phyloP scores from a whole-genome alignment of 805 yeast genomes.

The Pichia nakasei region DNA sequence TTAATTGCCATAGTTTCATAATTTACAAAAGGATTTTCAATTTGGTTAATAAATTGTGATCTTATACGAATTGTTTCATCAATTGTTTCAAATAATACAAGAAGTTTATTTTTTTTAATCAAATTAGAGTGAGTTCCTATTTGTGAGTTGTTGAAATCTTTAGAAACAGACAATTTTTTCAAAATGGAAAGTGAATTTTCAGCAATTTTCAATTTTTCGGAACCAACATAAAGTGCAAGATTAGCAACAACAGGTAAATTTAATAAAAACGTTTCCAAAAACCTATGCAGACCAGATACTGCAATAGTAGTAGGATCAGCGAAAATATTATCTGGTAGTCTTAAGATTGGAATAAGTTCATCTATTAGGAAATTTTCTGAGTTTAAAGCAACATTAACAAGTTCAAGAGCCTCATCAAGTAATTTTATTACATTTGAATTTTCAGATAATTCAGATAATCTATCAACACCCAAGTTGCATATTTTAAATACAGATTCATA shows the following conservation, averaged over 20 bases:
- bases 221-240: conserved; percentile 66
- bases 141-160: conserved; percentile 32
- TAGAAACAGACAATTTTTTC: conserved; percentile 32
- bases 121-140: conserved; percentile 6
- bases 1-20: conserved; percentile 40
- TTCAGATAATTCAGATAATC: conserved; percentile 31
- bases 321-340: conserved; percentile 30
- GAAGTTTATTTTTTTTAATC: conserved; percentile 45
- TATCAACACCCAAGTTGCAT: conserved; percentile 52
- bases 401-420: conserved; percentile 33
- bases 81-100: conserved; percentile 64
- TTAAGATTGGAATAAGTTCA: conserved; percentile 42
- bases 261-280: conserved; percentile 63
- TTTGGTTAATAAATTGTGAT: conserved; percentile 61
- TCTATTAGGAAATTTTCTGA: conserved; percentile 55
- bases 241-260: conserved; percentile 67
- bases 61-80: conserved; percentile 73
- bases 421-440: conserved; percentile 28
- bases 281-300: conserved; percentile 48
- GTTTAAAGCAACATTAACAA: conserved; percentile 38
- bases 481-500: conserved; percentile 49
- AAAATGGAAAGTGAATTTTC: conserved; percentile 45
- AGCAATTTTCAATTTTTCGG: conserved; percentile 43
- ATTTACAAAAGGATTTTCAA: conserved; percentile 37
- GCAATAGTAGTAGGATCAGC: conserved; percentile 32